Conservation (phyloP, 164 flowering plant genomes). For the Paratinospora sagittata region DNA sequence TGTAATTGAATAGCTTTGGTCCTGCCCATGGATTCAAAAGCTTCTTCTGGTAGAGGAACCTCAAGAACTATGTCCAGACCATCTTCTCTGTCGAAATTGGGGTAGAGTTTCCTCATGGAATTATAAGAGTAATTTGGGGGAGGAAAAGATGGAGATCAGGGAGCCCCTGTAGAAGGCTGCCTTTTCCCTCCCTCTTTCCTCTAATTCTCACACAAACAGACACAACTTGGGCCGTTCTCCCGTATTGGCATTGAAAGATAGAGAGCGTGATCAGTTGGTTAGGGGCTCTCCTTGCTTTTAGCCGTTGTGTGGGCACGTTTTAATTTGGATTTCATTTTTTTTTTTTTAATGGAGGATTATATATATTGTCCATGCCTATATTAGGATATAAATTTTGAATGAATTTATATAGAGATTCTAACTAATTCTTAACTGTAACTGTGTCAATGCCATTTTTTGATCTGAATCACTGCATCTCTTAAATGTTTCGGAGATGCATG, state of each 20-base stretch:
- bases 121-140: background rate
- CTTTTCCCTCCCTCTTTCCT: background rate
- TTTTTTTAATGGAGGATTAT: background rate
- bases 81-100: conserved; percentile 74
- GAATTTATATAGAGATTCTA: too few relatives aligned
- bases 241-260: background rate
- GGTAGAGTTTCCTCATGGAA: conserved; percentile 70
- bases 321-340: too few relatives aligned
- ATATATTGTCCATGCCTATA: background rate
- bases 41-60: conserved; percentile 89
- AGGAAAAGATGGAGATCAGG: conserved; percentile 7
- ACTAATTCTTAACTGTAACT: too few relatives aligned
- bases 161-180: background rate
- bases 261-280: background rate
- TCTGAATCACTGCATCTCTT: too few relatives aligned
- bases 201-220: too few relatives aligned
- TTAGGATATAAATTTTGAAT: too few relatives aligned
- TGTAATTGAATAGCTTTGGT: conserved; percentile 46
- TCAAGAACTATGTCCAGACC: conserved; percentile 82
- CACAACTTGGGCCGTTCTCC: background rate
- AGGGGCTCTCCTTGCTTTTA: background rate
- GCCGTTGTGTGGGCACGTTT: conserved; percentile 1
- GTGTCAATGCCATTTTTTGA: too few relatives aligned
- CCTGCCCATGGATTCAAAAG: conserved; percentile 57
- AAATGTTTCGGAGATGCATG: too few relatives aligned